A percentile compares a stretch with the other conserved stretches of the same genome.
Conservation (phyloP, 139 green algal genomes). For the Mesostigma viride region DNA sequence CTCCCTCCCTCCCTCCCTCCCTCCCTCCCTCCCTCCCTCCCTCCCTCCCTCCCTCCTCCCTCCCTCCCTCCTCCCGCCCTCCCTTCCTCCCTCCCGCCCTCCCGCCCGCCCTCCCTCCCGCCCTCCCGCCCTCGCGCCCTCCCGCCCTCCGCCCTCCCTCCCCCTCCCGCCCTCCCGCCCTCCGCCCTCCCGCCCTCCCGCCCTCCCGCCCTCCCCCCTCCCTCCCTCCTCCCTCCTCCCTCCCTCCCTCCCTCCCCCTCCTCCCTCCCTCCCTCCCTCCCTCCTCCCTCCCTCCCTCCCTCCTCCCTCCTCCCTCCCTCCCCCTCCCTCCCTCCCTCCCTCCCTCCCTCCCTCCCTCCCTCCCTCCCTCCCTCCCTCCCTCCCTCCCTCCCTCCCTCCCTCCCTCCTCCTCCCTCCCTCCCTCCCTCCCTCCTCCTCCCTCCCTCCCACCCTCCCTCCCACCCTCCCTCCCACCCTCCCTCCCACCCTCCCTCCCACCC, state of each 20-base stretch:
- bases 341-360: neutral
- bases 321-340: neutral
- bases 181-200: neutral
- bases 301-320: neutral
- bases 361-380: no score
- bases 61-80: neutral
- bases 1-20: neutral
- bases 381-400: no score
- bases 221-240: neutral
- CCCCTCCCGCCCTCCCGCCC: no score
- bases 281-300: neutral
- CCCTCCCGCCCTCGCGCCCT: neutral
- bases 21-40: neutral
- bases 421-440: no score
- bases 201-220: neutral
- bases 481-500: no score
- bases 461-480: no score
- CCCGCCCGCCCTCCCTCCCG: neutral
- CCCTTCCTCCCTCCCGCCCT: neutral
- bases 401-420: no score
- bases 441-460: no score
- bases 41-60: neutral
- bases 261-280: no score
- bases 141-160: neutral
- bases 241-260: neutral